Evolutionary conservation across 768 basidiomycete genomes (phyloP).

Genomic region (Pleurotus salmoneostramineus): DNA sequence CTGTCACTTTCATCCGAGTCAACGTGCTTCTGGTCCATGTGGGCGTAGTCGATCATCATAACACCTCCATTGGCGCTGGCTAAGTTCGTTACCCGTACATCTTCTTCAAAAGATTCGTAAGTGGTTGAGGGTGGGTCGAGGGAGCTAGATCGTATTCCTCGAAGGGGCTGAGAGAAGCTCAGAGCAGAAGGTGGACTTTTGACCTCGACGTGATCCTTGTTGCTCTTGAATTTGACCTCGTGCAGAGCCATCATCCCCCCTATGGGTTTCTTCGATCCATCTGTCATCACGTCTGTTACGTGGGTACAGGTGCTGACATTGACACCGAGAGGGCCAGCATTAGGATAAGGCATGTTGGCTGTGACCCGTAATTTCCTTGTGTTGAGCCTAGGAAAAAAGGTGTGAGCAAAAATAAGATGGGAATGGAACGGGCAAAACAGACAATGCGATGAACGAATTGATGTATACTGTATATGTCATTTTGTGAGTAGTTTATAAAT

Average conservation of each 20-base stretch:
- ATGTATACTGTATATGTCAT: neutral
- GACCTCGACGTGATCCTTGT: neutral
- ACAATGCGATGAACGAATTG: neutral
- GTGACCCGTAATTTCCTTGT: neutral
- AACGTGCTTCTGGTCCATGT: neutral
- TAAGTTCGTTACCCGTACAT: neutral
- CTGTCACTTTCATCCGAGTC: too few relatives aligned
- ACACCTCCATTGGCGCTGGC: neutral
- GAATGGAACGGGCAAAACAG: neutral
- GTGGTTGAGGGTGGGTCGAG: neutral
- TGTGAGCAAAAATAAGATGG: neutral
- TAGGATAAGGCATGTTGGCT: neutral
- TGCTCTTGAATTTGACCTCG: neutral
- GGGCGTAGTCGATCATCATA: neutral
- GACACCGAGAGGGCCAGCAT: neutral
- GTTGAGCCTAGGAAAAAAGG: neutral
- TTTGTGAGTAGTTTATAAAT: neutral
- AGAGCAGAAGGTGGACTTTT: neutral
- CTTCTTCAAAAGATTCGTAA: neutral
- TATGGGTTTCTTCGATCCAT: neutral
- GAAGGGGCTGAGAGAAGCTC: neutral
- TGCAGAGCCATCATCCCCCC: neutral
- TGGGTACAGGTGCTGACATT: neutral
- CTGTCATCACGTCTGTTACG: neutral
- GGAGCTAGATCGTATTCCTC: neutral